Evolutionary conservation across 495 filamentous ascomycete genomes (phyloP), one percentile per base, ranked within the genome.

Genomic region (Schizothecium vesticola): DNA sequence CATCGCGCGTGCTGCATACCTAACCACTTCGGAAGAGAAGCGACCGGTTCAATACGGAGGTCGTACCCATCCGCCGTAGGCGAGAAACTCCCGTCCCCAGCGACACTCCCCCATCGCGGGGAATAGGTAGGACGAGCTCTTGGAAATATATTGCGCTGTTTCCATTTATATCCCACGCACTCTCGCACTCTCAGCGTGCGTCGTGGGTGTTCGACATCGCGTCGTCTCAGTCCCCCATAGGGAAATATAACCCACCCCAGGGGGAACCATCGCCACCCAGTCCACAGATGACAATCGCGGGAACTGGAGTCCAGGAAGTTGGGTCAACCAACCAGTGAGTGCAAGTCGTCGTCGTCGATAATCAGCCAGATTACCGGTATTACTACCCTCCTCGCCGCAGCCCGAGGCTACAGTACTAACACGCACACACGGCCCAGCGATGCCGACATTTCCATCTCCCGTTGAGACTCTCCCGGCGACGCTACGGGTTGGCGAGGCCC

Each of bases 111-210:
- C 56, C 21, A 33, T 58, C 65, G 65, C 22, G 56, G 28, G 65
- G 33, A 61, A 58, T 36, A 66, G 59, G 65, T 36, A 61, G 59
- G 65, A 25, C 25, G 22, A 61, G 23, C 29, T 58, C 28, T 66
- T 61, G 65, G 59, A 66, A 66, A 66, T 66, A 66, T 36, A 66
- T 61, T 66, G 65, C 29, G 19, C 24, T 26, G 63, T 65, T 66
- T 59, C 65, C 65, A 66, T 60, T 60, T 66, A 60, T 66, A 66
- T 66, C 65, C 57, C 29, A 43, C 57, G 7, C 58, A 25, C 58
- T 59, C 22, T 24, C 57, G 7, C 58, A 25, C 58, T 59, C 22
- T 24, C 28, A 10, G 23, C 28, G 59, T 33, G 33, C 33, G 33
- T 36, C 33, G 33, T 16, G 13, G 33, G 13, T 43, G 29, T 55